A percentile compares a stretch with the other conserved stretches of the same genome.
These are phyloP conservation scores for Metschnikowia colocasiae DNA, from an alignment of 805 yeast genomes.

Conservation along the genomic window DNA sequence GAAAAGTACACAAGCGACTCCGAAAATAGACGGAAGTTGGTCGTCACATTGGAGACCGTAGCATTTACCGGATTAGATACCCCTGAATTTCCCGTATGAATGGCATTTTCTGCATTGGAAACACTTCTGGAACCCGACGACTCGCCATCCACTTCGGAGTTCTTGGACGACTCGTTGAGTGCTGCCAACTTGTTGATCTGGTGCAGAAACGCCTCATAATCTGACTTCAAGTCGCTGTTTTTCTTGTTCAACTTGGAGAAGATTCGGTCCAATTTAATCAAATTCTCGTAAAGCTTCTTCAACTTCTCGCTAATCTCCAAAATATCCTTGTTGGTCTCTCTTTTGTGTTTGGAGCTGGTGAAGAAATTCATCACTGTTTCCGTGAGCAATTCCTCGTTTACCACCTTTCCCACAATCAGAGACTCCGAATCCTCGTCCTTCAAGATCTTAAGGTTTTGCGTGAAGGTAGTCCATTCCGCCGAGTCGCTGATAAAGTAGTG, in stretches of 20 bases:
- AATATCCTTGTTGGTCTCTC: slow-evolving; percentile 69
- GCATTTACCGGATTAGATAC: background rate
- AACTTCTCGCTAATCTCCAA: slow-evolving; percentile 69
- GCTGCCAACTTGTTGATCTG: slow-evolving; percentile 68
- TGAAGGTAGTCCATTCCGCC: slow-evolving; percentile 69
- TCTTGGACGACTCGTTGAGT: slow-evolving; percentile 34
- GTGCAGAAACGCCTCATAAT: slow-evolving; percentile 64
- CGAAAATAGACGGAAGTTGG: slow-evolving; percentile 36
- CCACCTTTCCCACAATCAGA: slow-evolving; percentile 37
- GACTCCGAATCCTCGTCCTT: slow-evolving; percentile 17
- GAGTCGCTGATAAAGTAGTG: slow-evolving; percentile 67
- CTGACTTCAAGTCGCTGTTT: slow-evolving; percentile 68
- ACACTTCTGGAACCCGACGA: background rate
- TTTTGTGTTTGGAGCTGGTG: slow-evolving; percentile 59
- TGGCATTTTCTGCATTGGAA: slow-evolving; percentile 23
- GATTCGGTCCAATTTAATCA: slow-evolving; percentile 72
- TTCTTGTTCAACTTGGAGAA: slow-evolving; percentile 69
- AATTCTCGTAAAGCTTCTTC: slow-evolving; percentile 79
- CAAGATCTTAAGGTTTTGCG: slow-evolving; percentile 47
- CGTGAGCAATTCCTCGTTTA: slow-evolving; percentile 73
- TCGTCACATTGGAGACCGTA: slow-evolving; percentile 10
- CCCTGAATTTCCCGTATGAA: too few relatives aligned
- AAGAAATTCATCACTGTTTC: slow-evolving; percentile 94
- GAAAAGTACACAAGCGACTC: slow-evolving; percentile 34
- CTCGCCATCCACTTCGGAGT: background rate